Evolutionary conservation across 1,284 basidiomycete species (phyloP).

Genomic region (Mycosarcoma mackinlayi): DNA sequence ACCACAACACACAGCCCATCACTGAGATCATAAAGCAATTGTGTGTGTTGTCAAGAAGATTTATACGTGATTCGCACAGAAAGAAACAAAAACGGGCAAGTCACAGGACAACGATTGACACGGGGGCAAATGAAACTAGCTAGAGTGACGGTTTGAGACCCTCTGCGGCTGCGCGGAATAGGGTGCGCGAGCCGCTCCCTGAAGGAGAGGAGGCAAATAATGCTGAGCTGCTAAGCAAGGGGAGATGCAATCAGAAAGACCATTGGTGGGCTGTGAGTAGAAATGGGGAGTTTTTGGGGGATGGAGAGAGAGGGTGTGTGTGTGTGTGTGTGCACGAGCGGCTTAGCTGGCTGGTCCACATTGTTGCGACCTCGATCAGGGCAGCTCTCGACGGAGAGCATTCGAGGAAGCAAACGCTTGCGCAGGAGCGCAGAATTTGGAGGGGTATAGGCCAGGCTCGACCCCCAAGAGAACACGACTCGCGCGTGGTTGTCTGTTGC

Average conservation of each 20-base stretch:
- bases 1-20: not conserved
- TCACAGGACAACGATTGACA: too few species aligned
- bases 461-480: not conserved
- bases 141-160: too few species aligned
- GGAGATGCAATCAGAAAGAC: slow-evolving; percentile 10
- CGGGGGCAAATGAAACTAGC: too few species aligned
- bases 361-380: not conserved
- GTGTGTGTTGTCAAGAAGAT: slow-evolving; percentile 16
- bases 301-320: not conserved
- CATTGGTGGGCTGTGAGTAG: not conserved
- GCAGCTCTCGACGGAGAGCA: not conserved
- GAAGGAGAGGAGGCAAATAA: too few species aligned
- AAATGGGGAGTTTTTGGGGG: not conserved
- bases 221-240: slow-evolving; percentile 5
- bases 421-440: not conserved
- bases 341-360: slow-evolving; percentile 4
- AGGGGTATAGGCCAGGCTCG: slow-evolving; percentile 31
- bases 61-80: too few species aligned
- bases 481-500: not conserved
- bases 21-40: slow-evolving; percentile 13
- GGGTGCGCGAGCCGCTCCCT: too few species aligned
- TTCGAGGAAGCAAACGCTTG: not conserved
- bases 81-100: slow-evolving; percentile 1
- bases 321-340: too few species aligned
- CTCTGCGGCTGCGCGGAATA: too few species aligned